These are phyloP conservation scores for Trichosporon sp. DNA, from an alignment of 1,284 basidiomycete species.

Conservation along the genomic window DNA sequence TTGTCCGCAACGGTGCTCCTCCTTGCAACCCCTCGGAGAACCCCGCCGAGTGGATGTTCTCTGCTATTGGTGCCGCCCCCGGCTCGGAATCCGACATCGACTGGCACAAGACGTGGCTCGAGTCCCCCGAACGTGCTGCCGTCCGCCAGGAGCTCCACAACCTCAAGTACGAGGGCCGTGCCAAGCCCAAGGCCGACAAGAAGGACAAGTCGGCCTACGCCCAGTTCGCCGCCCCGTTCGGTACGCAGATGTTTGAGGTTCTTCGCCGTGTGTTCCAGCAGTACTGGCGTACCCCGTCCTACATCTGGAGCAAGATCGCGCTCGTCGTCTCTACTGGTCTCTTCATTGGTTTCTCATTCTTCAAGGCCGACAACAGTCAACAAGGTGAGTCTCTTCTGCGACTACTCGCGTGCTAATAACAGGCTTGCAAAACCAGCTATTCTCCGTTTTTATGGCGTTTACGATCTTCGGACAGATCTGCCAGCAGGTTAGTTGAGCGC, in stretches of 20 bases:
- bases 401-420: background rate
- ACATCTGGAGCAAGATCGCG: constrained; percentile 68
- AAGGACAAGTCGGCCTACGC: constrained; percentile 43
- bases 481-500: constrained; percentile 24
- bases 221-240: constrained; percentile 58
- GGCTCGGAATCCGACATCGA: constrained; percentile 58
- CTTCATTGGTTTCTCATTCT: constrained; percentile 59
- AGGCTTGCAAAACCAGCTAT: constrained; percentile 74
- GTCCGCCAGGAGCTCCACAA: constrained; percentile 51
- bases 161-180: constrained; percentile 45
- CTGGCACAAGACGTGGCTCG: constrained; percentile 67
- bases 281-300: constrained; percentile 64
- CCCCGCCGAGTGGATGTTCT: constrained; percentile 38
- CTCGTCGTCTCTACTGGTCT: constrained; percentile 49
- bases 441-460: constrained; percentile 54
- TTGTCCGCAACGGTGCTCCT: constrained; percentile 24
- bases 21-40: constrained; percentile 26
- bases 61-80: constrained; percentile 68
- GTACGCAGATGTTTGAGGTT: constrained; percentile 56
- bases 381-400: constrained; percentile 49
- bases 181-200: constrained; percentile 14
- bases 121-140: constrained; percentile 47
- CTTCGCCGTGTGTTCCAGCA: constrained; percentile 56
- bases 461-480: constrained; percentile 50
- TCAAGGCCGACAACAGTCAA: constrained; percentile 60